Conservation (phyloP, 257 asterid species). For the Paulownia fortunei region DNA sequence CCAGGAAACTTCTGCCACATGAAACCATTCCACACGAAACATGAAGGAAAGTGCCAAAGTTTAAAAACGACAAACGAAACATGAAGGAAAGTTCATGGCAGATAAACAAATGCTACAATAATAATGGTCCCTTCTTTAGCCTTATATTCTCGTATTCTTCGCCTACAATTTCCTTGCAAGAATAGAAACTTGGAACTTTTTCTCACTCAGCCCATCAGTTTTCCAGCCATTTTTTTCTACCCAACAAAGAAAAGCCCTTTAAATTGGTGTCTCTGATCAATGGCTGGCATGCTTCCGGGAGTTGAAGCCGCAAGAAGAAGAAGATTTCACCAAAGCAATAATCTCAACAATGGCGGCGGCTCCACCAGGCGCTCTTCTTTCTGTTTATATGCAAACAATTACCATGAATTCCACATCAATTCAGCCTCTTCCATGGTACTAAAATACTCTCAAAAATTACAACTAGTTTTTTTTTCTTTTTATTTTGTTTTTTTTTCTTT, state of each 20-base stretch:
- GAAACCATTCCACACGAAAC: too few species aligned
- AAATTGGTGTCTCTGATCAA: background rate
- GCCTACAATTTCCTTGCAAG: background rate
- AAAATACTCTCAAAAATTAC: background rate
- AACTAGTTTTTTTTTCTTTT: background rate
- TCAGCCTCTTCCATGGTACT: slow-evolving; percentile 45
- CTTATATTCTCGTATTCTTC: background rate
- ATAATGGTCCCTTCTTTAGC: background rate
- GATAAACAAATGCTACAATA: background rate
- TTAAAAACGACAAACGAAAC: too few species aligned
- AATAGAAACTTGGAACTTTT: background rate
- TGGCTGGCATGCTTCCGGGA: slow-evolving; percentile 55
- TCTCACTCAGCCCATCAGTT: background rate
- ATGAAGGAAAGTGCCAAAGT: background rate
- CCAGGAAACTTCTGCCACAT: too few species aligned
- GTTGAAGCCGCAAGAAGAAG: slow-evolving; percentile 51
- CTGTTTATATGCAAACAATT: slow-evolving; percentile 44
- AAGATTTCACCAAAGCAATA: slow-evolving; percentile 29
- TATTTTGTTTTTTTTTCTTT: background rate
- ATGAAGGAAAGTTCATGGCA: background rate
- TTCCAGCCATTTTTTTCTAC: background rate
- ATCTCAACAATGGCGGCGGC: background rate
- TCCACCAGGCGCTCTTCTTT: slow-evolving; percentile 39
- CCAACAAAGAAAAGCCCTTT: too few species aligned
- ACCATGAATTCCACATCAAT: slow-evolving; percentile 38